Percentiles rank a stretch among this genome's conserved stretches.
Evolutionary conservation across 768 basidiomycete species (phyloP).

Genomic region (Boletus huronensis): DNA sequence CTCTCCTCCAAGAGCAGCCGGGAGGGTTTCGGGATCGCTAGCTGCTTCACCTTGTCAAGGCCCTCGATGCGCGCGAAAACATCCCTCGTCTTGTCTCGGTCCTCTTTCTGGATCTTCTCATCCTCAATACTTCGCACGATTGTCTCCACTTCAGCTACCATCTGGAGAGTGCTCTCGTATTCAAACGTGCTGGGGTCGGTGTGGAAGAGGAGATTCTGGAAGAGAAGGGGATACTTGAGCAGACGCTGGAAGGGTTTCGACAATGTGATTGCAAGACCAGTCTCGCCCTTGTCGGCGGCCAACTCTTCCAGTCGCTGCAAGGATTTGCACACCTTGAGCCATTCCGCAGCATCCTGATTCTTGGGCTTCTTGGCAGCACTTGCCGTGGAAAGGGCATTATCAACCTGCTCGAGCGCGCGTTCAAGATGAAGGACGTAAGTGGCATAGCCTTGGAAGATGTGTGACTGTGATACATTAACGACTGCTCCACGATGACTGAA

Average conservation of each 20-base stretch:
- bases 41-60: conserved; percentile 87
- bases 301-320: conserved; percentile 74
- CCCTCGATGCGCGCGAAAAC: conserved; percentile 96
- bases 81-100: conserved; percentile 92
- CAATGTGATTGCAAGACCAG: conserved; percentile 89
- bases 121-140: conserved; percentile 98
- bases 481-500: conserved; percentile 5
- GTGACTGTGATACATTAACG: conserved; percentile 54
- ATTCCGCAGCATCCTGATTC: conserved; percentile 76
- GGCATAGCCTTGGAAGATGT: conserved; percentile 91
- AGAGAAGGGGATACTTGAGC: conserved; percentile 94
- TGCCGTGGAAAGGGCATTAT: conserved; percentile 65
- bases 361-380: conserved; percentile 70
- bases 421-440: conserved; percentile 94
- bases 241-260: conserved; percentile 97
- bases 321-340: conserved; percentile 72
- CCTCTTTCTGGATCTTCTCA: conserved; percentile 96
- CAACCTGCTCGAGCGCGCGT: conserved; percentile 82
- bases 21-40: conserved; percentile 87
- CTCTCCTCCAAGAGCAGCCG: conserved; percentile 85
- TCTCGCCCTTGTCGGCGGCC: conserved; percentile 86
- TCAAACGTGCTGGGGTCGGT: conserved; percentile 97
- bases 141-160: conserved; percentile 95
- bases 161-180: conserved; percentile 92
- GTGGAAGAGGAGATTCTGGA: conserved; percentile 95